Base-by-base conservation (phyloP, 257 asterid species). In the Plantago major region DNA sequence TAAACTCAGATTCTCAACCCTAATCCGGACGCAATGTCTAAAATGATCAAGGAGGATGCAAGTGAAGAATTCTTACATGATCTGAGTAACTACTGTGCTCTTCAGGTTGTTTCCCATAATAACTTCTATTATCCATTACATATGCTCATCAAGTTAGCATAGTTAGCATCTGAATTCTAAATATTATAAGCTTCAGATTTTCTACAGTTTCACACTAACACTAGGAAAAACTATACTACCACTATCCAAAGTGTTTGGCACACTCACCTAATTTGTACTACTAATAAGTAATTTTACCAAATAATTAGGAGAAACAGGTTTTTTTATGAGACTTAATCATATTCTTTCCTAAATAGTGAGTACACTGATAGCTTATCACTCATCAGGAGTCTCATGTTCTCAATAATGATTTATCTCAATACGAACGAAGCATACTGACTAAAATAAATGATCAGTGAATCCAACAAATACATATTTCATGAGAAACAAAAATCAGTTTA, bases 1-100 rank as follows among this genome's bases (percentile, higher is more conserved):
- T 33, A 4, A 2, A 4, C 63, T 13, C 95, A 93, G 97, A 93
- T 93, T 72, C 92, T 93, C 57, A 93, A 93, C 72, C 99, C 99
- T 62, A 93, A 93, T 72, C 99, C 99, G 38, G 97, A 93, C 76
- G 99, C 99, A 60, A 89, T 93, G 97, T 89, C 99, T 75, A 93
- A 87, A 80, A 57, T 93, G 85, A 81, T 93, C 60, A 87, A 96
- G 14, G 99, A 93, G 75, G 76, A 89, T 76, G 97, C 99, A 53
- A 93, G 99, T 63, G 99, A 89, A 84, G 99, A 93, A 72, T 93
- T 93, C 76, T 75, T 93, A 42, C 76, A 87, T 67, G 74, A 84
- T 50, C 73, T 93, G 42, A 89, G 99, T 85, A 93, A 93, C 78
- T 93, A 93, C 54, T 93, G 99, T 61, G 99, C 97, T 16, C 96